phyloP scores from a whole-genome alignment of 768 basidiomycete species.

The Ramaria sp. region DNA sequence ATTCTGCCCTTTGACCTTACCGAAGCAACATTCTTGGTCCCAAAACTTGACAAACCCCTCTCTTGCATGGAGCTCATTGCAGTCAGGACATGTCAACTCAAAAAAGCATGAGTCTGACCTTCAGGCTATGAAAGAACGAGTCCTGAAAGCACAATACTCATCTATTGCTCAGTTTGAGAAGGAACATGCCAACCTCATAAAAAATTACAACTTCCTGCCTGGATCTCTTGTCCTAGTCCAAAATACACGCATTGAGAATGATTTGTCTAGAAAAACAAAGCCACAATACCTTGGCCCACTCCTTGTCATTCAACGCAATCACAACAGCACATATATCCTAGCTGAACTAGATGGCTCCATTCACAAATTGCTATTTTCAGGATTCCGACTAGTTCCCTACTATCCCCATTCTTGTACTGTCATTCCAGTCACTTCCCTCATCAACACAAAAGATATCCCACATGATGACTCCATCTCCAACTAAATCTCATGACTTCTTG shows the following conservation, averaged over 20 bases:
- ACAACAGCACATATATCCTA: slow-evolving; percentile 18
- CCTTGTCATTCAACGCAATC: slow-evolving; percentile 15
- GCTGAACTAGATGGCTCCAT: slow-evolving; percentile 18
- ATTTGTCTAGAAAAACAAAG: slow-evolving; percentile 17
- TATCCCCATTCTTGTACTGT: too few relatives aligned
- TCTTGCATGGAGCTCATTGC: slow-evolving; percentile 12
- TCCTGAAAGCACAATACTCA: background rate
- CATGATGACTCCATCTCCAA: background rate
- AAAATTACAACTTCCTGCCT: background rate
- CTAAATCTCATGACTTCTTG: too few relatives aligned
- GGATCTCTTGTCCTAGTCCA: slow-evolving; percentile 17
- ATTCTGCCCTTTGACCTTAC: slow-evolving; percentile 22
- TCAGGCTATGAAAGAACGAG: background rate
- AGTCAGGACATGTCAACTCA: slow-evolving; percentile 1
- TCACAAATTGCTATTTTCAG: slow-evolving; percentile 12
- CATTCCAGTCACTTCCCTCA: slow-evolving; percentile 1
- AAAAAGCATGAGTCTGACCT: slow-evolving; percentile 8
- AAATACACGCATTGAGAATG: slow-evolving; percentile 8
- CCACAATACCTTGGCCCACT: slow-evolving; percentile 19
- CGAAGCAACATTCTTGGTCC: slow-evolving; percentile 22
- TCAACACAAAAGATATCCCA: background rate
- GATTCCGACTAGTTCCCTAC: slow-evolving; percentile 17
- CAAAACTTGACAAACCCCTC: slow-evolving; percentile 6
- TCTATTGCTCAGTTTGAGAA: slow-evolving; percentile 4
- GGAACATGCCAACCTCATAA: background rate